Conservation (phyloP, 805 yeast genomes). For the Torulaspora microellipsoides region DNA sequence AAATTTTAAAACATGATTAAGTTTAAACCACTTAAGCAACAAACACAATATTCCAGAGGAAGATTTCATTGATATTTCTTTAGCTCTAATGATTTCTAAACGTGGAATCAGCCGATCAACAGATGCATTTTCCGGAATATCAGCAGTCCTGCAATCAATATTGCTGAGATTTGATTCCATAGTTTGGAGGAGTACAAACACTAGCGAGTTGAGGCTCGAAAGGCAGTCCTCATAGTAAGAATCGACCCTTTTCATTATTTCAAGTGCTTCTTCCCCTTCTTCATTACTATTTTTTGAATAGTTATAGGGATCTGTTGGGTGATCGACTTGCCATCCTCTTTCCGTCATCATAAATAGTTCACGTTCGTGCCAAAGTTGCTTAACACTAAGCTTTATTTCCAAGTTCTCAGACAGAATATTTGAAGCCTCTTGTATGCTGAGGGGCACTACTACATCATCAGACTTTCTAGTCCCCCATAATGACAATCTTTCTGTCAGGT, state of each 20-base stretch:
- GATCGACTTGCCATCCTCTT: conserved; percentile 47
- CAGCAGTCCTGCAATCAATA: conserved; percentile 19
- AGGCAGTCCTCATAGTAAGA: conserved; percentile 49
- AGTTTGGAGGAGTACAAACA: conserved; percentile 58
- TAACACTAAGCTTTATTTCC: conserved; percentile 59
- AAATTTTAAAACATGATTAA: conserved; percentile 70
- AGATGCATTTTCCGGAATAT: conserved; percentile 9
- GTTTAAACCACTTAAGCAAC: conserved; percentile 72
- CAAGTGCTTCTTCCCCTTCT: conserved; percentile 27
- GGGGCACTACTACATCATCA: conserved; percentile 49
- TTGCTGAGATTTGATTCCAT: conserved; percentile 47
- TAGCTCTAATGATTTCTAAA: conserved; percentile 53
- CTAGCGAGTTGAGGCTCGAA: conserved; percentile 56
- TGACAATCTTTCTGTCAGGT: conserved; percentile 16
- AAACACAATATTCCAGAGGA: conserved; percentile 49
- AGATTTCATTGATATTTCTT: conserved; percentile 58
- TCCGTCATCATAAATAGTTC: conserved; percentile 70
- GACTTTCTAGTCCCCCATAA: neutral
- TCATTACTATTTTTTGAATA: conserved; percentile 17
- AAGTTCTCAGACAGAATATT: conserved; percentile 58
- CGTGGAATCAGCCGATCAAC: conserved; percentile 23
- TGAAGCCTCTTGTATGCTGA: conserved; percentile 75
- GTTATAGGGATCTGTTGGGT: conserved; percentile 30
- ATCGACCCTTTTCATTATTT: conserved; percentile 51
- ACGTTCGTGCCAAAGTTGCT: conserved; percentile 69